Conservation (phyloP, 192 early-diverging fungal species). For the Backusella luteola region DNA sequence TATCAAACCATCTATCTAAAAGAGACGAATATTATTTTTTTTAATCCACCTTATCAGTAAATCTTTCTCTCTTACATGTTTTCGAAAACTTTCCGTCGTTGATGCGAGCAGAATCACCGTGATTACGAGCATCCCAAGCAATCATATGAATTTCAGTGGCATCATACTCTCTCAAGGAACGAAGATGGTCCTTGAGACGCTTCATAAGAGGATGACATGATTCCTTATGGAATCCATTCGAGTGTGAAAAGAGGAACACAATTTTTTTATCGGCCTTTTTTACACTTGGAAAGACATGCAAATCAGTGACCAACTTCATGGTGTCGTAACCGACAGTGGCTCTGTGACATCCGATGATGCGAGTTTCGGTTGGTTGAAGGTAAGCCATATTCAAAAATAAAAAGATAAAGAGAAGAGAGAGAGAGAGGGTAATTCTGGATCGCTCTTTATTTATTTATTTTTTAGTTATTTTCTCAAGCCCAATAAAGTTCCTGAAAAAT, state of each 20-base stretch:
- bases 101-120: constrained; percentile 55
- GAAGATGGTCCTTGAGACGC: constrained; percentile 23
- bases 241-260: constrained; percentile 52
- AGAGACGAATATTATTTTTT: not conserved
- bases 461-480: not conserved
- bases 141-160: constrained; percentile 37
- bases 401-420: not conserved
- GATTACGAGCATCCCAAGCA: constrained; percentile 53
- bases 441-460: not conserved
- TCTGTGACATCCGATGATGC: constrained; percentile 10
- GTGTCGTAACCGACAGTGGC: constrained; percentile 5
- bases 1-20: constrained; percentile 52
- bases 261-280: not conserved
- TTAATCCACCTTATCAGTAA: not conserved
- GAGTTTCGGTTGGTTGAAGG: constrained; percentile 12
- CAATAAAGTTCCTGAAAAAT: constrained; percentile 1
- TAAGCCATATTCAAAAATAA: constrained; percentile 10
- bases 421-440: not conserved
- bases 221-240: constrained; percentile 62
- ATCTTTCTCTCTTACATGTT: constrained; percentile 30
- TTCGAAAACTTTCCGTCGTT: constrained; percentile 43
- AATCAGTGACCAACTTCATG: constrained; percentile 19
- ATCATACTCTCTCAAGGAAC: not conserved
- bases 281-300: constrained; percentile 17
- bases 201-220: constrained; percentile 52